These are phyloP conservation scores for Talaromyces sp. DNA, from an alignment of 2,329 filamentous ascomycete genomes.

Conservation along the genomic window DNA sequence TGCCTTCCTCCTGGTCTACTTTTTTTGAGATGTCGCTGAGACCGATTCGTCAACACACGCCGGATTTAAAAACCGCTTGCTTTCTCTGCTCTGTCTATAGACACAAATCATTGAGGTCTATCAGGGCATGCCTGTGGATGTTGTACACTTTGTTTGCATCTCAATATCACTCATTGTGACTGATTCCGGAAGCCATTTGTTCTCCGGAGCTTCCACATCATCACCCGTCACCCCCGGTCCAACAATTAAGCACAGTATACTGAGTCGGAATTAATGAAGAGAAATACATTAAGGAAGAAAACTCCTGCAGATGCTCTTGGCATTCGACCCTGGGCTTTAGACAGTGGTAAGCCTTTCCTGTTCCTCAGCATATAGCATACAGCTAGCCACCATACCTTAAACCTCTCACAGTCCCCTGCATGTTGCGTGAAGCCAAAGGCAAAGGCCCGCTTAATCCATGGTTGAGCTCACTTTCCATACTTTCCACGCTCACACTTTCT, in stretches of 20 bases:
- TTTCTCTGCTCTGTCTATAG: not conserved
- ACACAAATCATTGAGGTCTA: not conserved
- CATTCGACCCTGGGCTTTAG: constrained; percentile 15
- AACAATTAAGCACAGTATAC: not conserved
- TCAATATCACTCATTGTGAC: not conserved
- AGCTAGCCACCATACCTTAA: not conserved
- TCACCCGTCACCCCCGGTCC: not conserved
- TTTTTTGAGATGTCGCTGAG: constrained; percentile 5
- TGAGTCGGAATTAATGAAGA: constrained; percentile 16
- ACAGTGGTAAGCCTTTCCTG: constrained; percentile 14
- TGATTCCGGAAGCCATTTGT: constrained; percentile 2
- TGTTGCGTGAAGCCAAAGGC: constrained; percentile 7
- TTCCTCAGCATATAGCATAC: not conserved
- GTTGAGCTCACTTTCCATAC: not conserved
- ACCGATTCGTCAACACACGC: not conserved
- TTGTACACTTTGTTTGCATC: not conserved
- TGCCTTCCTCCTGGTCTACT: constrained; percentile 5
- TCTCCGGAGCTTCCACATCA: not conserved
- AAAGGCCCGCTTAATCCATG: constrained; percentile 1
- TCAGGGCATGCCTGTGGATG: not conserved
- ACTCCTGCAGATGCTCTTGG: constrained; percentile 17
- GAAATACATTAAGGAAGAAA: constrained; percentile 13
- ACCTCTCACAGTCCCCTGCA: constrained; percentile 16
- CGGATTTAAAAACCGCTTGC: not conserved
- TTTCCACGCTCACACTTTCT: not conserved